These are phyloP conservation scores for Yarrowia alimentaria DNA, from an alignment of 805 yeast genomes.

Conservation along the genomic window DNA sequence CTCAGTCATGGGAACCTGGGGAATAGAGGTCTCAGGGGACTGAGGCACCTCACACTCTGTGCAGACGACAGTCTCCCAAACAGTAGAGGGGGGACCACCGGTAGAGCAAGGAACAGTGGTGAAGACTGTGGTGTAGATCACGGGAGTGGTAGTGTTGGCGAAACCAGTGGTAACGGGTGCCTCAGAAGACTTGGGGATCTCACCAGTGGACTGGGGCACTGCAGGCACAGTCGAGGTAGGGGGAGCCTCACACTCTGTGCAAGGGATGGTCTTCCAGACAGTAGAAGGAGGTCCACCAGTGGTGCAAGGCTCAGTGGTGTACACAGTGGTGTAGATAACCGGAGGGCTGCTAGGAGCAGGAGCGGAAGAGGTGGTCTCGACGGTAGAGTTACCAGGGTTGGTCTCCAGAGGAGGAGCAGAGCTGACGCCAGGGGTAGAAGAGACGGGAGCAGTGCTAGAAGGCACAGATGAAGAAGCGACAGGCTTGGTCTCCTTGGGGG, in stretches of 20 bases:
- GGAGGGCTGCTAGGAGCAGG: neutral
- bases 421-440: neutral
- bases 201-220: too few species aligned
- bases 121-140: constrained; percentile 7
- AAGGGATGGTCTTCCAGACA: constrained; percentile 3
- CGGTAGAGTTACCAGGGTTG: too few species aligned
- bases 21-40: neutral
- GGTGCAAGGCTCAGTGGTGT: constrained; percentile 8
- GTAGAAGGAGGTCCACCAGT: constrained; percentile 9
- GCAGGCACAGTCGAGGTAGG: too few species aligned
- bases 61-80: constrained; percentile 8
- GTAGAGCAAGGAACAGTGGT: constrained; percentile 21
- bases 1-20: neutral
- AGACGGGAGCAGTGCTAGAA: constrained; percentile 6
- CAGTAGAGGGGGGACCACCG: constrained; percentile 19
- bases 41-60: constrained; percentile 15
- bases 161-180: neutral
- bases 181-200: constrained; percentile 7
- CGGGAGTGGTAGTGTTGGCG: constrained; percentile 1
- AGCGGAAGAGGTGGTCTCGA: too few species aligned
- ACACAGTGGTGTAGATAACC: constrained; percentile 1
- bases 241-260: constrained; percentile 3
- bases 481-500: neutral
- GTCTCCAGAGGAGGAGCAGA: neutral
- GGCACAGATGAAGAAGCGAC: neutral